These are phyloP conservation scores for Tricholoma flavovirens DNA, from an alignment of 768 basidiomycete genomes.

Conservation along the genomic window DNA sequence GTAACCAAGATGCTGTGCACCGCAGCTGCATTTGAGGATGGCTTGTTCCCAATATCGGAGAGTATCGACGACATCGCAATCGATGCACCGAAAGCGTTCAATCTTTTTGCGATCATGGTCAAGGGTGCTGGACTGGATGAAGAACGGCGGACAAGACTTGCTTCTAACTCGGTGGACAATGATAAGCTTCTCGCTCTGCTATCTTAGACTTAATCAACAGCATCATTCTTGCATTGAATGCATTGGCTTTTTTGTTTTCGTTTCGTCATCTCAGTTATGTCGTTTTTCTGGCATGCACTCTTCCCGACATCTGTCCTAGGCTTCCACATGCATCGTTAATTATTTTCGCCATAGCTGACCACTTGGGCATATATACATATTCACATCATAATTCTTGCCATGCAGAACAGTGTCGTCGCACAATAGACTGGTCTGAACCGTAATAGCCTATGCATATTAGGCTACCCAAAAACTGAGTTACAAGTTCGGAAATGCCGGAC, in stretches of 20 bases:
- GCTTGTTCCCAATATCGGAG: slow-evolving; percentile 65
- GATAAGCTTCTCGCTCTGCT: slow-evolving; percentile 56
- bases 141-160: slow-evolving; percentile 49
- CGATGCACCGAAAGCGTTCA: slow-evolving; percentile 84
- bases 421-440: neutral
- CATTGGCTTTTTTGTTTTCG: slow-evolving; percentile 21
- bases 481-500: too few relatives aligned
- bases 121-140: slow-evolving; percentile 64
- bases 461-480: too few relatives aligned
- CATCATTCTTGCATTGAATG: slow-evolving; percentile 20
- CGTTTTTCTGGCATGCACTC: neutral
- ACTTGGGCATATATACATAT: neutral
- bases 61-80: slow-evolving; percentile 84
- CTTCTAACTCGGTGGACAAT: slow-evolving; percentile 54
- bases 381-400: neutral
- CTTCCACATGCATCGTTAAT: neutral
- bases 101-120: slow-evolving; percentile 69
- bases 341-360: neutral
- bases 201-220: slow-evolving; percentile 38
- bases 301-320: neutral
- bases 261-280: slow-evolving; percentile 14
- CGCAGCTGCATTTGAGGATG: slow-evolving; percentile 62
- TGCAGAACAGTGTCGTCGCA: neutral
- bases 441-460: neutral
- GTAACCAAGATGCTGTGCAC: slow-evolving; percentile 56